Evolutionary conservation across 202 grass and related monocot genomes (phyloP).

Genomic region (Musa balbisiana): DNA sequence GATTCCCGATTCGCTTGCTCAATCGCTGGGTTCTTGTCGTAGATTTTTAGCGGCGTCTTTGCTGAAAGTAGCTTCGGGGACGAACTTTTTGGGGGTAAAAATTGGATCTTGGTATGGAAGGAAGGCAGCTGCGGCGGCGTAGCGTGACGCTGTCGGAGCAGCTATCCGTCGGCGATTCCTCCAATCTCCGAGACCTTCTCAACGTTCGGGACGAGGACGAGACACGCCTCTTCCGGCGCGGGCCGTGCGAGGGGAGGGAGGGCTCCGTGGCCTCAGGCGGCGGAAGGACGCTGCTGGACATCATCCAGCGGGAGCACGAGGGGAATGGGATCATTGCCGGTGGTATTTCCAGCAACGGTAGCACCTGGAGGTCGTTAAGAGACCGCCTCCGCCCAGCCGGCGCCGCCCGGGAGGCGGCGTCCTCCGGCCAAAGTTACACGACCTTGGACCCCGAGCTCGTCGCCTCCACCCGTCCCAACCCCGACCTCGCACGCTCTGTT

Average conservation of each 20-base stretch:
- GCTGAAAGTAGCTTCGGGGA: too few relatives aligned
- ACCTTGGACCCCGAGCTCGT: not conserved
- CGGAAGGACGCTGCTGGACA: slow-evolving; percentile 9
- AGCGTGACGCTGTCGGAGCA: slow-evolving; percentile 12
- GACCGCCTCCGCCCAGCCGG: not conserved
- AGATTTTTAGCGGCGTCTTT: too few relatives aligned
- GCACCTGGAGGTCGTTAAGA: not conserved
- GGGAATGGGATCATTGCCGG: not conserved
- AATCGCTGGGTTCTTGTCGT: too few relatives aligned
- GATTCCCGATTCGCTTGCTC: not conserved
- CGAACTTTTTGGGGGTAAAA: not conserved
- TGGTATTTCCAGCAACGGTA: not conserved
- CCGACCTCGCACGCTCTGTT: too few relatives aligned
- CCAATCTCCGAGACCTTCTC: not conserved
- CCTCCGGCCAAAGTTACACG: not conserved
- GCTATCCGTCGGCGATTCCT: not conserved
- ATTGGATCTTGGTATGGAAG: not conserved
- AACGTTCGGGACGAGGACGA: not conserved
- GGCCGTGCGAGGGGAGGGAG: not conserved
- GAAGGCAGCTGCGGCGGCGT: not conserved
- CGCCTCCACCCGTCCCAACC: not conserved
- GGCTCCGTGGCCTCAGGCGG: not conserved
- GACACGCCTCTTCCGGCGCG: not conserved
- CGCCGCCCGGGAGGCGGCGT: not conserved
- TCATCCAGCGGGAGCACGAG: slow-evolving; percentile 10